These are phyloP conservation scores for Parathielavia hyrcaniae DNA, from an alignment of 495 filamentous ascomycete species.

Conservation along the genomic window DNA sequence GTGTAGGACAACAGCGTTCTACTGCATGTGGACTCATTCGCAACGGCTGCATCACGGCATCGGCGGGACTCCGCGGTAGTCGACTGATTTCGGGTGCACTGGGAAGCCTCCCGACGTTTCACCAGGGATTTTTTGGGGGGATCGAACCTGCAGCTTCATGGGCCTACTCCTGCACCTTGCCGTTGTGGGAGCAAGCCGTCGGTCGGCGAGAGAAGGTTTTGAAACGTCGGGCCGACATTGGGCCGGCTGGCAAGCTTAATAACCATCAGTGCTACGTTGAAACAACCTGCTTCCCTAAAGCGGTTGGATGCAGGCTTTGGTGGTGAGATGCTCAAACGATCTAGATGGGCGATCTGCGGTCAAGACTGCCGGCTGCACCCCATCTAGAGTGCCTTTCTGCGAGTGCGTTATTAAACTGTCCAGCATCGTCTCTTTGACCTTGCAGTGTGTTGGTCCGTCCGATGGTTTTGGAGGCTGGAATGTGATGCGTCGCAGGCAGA, in stretches of 20 bases:
- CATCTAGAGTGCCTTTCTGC: neutral
- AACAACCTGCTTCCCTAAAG: neutral
- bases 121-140: neutral
- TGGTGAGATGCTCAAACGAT: conserved; percentile 9
- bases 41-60: conserved; percentile 1
- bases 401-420: neutral
- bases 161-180: conserved; percentile 1
- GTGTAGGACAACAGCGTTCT: neutral
- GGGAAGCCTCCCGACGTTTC: neutral
- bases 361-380: neutral
- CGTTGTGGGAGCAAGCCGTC: neutral
- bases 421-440: neutral
- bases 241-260: neutral
- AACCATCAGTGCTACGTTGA: neutral
- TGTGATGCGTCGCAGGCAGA: neutral
- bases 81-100: neutral
- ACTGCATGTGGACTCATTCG: neutral
- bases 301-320: conserved; percentile 4
- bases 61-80: neutral
- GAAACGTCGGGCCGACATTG: neutral
- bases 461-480: too few relatives aligned
- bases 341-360: neutral
- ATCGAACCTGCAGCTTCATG: neutral
- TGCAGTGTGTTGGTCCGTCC: too few relatives aligned
- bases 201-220: neutral